Conservation (phyloP, 208 protist genomes). For the Wallacemonas rigidus region DNA sequence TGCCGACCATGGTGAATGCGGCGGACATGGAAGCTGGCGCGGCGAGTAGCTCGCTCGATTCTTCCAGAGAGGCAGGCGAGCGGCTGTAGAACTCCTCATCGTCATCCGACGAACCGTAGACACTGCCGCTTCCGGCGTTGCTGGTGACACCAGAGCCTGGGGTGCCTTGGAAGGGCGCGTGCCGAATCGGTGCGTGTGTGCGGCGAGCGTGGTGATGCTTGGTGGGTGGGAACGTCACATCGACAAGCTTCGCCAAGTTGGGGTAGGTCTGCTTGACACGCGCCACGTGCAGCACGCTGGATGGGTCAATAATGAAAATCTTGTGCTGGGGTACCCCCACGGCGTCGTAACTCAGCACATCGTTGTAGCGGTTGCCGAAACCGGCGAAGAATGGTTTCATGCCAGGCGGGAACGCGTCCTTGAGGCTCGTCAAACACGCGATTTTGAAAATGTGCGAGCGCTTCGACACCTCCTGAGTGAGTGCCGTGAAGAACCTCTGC, state of each 20-base stretch:
- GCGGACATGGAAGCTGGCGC: neutral
- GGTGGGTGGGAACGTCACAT: slow-evolving; percentile 80
- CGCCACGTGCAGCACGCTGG: slow-evolving; percentile 76
- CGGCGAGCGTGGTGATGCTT: slow-evolving; percentile 18
- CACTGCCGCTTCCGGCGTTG: neutral
- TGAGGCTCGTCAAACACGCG: slow-evolving; percentile 69
- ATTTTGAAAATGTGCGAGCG: slow-evolving; percentile 93
- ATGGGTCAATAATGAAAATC: slow-evolving; percentile 89
- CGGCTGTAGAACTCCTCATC: neutral
- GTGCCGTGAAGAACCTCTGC: slow-evolving; percentile 81
- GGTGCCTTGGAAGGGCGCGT: neutral
- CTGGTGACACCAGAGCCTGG: slow-evolving; percentile 2
- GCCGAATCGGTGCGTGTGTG: neutral
- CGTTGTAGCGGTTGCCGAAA: slow-evolving; percentile 92
- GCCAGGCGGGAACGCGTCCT: slow-evolving; percentile 70
- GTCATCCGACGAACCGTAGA: slow-evolving; percentile 11
- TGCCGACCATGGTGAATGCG: slow-evolving; percentile 14
- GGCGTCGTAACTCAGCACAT: slow-evolving; percentile 87
- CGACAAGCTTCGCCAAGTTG: slow-evolving; percentile 76
- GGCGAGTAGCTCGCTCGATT: neutral
- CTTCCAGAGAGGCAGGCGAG: slow-evolving; percentile 1
- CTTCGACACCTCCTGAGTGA: slow-evolving; percentile 90
- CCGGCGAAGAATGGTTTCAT: slow-evolving; percentile 88
- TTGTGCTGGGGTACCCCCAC: slow-evolving; percentile 75
- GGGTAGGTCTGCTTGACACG: slow-evolving; percentile 77